A percentile compares a stretch with the other conserved stretches of the same genome.
These are phyloP conservation scores for Reutealis trisperma DNA, from an alignment of 345 rosid genomes.

Conservation along the genomic window DNA sequence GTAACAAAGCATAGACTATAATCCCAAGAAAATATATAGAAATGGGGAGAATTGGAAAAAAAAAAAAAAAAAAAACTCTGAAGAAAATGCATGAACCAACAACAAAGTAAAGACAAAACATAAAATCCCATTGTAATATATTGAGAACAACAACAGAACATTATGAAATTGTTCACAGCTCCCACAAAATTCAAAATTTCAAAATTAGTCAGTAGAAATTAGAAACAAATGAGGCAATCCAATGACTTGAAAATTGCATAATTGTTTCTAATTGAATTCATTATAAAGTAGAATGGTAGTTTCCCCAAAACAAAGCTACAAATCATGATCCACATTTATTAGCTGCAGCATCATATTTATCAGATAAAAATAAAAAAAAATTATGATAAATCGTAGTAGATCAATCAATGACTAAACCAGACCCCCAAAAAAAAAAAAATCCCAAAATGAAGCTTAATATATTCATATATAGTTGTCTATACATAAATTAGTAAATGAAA, in stretches of 20 bases:
- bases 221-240: neutral
- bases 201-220: neutral
- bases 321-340: neutral
- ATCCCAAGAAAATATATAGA: conserved; percentile 2
- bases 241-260: neutral
- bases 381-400: neutral
- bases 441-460: neutral
- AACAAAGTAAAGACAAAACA: conserved; percentile 4
- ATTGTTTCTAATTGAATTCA: neutral
- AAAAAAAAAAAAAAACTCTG: neutral
- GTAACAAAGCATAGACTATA: conserved; percentile 9
- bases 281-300: neutral
- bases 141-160: neutral
- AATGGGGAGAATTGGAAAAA: neutral
- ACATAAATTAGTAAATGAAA: neutral
- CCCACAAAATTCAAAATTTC: neutral
- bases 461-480: neutral
- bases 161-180: neutral
- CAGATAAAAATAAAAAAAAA: neutral
- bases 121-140: neutral
- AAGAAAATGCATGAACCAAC: conserved; percentile 3
- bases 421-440: neutral
- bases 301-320: neutral
- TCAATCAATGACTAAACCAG: neutral
- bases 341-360: neutral